Conservation (phyloP, 1,284 basidiomycete genomes). For the Cutaneotrichosporon arboriforme region DNA sequence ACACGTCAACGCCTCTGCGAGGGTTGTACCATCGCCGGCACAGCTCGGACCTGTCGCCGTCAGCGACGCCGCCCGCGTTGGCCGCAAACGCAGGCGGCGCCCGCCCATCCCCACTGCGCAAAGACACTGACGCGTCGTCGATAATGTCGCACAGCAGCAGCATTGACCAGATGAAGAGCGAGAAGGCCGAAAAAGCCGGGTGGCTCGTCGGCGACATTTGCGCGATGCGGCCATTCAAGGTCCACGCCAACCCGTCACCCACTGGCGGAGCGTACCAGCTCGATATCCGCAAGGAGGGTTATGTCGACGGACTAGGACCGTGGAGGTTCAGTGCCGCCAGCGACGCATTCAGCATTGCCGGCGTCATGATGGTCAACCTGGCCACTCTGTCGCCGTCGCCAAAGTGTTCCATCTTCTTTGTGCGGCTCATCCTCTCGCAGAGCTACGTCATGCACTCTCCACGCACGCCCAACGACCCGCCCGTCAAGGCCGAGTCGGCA, state of each 20-base stretch:
- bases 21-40: conserved; percentile 19
- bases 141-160: conserved; percentile 11
- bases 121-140: conserved; percentile 9
- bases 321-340: conserved; percentile 39
- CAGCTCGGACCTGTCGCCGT: conserved; percentile 6
- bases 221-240: conserved; percentile 29
- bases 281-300: conserved; percentile 40
- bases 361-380: conserved; percentile 34
- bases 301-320: conserved; percentile 39
- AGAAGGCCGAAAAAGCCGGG: conserved; percentile 23
- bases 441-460: conserved; percentile 37
- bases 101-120: conserved; percentile 9
- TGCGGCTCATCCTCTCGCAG: conserved; percentile 40
- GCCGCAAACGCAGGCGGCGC: background rate
- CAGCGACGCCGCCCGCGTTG: background rate
- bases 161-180: conserved; percentile 1
- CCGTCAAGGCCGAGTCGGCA: conserved; percentile 28
- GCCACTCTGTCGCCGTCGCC: conserved; percentile 33
- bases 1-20: background rate
- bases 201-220: conserved; percentile 44
- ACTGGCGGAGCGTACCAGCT: conserved; percentile 30
- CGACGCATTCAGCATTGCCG: conserved; percentile 43
- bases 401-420: conserved; percentile 40
- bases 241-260: conserved; percentile 40
- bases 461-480: conserved; percentile 35